Conservation (phyloP, 2,329 filamentous ascomycete genomes). For the Cercospora sesami region DNA sequence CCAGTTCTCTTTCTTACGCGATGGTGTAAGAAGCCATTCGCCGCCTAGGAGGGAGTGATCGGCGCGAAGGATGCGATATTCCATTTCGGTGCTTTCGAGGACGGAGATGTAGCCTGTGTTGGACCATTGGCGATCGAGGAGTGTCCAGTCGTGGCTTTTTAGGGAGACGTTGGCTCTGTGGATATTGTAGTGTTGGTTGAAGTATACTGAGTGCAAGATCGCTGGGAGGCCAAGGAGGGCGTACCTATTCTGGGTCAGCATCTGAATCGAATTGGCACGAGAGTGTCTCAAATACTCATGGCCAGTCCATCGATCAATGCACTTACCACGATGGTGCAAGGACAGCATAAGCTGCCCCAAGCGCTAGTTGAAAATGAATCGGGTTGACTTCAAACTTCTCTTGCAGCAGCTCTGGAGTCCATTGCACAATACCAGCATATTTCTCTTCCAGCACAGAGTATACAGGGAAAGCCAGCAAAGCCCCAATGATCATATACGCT, state of each 20-base stretch:
- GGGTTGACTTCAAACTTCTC: constrained; percentile 42
- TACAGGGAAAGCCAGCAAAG: constrained; percentile 9
- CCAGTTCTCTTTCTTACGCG: constrained; percentile 44
- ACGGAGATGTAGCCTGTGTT: constrained; percentile 91
- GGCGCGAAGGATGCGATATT: constrained; percentile 82
- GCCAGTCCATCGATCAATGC: too few relatives aligned
- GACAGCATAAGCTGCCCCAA: constrained; percentile 60
- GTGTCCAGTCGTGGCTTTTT: constrained; percentile 64
- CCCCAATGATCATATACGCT: background rate
- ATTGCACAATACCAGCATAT: constrained; percentile 13
- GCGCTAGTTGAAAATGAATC: constrained; percentile 67
- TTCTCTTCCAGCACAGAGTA: constrained; percentile 10
- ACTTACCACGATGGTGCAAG: constrained; percentile 10
- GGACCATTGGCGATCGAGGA: constrained; percentile 82
- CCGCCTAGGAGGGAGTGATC: constrained; percentile 93
- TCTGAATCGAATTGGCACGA: too few relatives aligned
- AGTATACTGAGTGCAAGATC: constrained; percentile 66
- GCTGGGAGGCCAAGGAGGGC: constrained; percentile 69
- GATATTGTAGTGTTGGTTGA: constrained; percentile 68
- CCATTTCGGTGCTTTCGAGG: constrained; percentile 68
- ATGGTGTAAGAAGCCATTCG: constrained; percentile 70
- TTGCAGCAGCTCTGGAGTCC: constrained; percentile 6
- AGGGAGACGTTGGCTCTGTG: constrained; percentile 46
- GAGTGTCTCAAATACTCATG: too few relatives aligned
- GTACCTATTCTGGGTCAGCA: constrained; percentile 1